Percentiles rank a stretch among this genome's conserved stretches.
Evolutionary conservation across 805 yeast species (phyloP).

Genomic region (Groenewaldozyma tartarivorans): DNA sequence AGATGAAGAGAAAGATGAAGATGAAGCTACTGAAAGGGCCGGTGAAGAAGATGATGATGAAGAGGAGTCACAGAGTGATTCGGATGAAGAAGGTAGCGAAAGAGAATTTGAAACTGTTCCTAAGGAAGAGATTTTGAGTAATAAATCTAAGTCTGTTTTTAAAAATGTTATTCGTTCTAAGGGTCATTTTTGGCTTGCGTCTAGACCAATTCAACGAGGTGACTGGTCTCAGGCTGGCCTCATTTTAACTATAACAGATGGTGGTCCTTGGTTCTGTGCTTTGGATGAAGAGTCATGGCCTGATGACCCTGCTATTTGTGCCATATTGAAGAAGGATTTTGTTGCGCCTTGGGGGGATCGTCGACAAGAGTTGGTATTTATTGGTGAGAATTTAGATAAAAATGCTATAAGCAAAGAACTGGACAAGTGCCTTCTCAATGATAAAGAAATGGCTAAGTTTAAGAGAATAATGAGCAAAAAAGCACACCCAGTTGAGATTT

Average conservation of each 20-base stretch:
- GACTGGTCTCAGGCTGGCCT: slow-evolving; percentile 39
- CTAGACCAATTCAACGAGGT: slow-evolving; percentile 33
- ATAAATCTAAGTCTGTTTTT: slow-evolving; percentile 31
- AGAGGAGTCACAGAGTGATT: slow-evolving; percentile 3
- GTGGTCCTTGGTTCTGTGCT: slow-evolving; percentile 36
- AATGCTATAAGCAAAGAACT: slow-evolving; percentile 24
- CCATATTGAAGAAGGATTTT: slow-evolving; percentile 30
- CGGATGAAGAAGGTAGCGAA: slow-evolving; percentile 1
- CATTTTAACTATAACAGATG: slow-evolving; percentile 34
- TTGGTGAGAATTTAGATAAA: slow-evolving; percentile 32
- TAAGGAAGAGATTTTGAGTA: slow-evolving; percentile 19
- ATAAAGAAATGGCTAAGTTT: slow-evolving; percentile 29
- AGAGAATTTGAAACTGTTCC: slow-evolving; percentile 4
- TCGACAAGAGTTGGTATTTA: slow-evolving; percentile 37
- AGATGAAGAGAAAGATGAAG: slow-evolving; percentile 15
- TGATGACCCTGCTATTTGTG: slow-evolving; percentile 24
- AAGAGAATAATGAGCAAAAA: slow-evolving; percentile 21
- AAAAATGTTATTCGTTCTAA: slow-evolving; percentile 33
- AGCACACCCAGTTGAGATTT: slow-evolving; percentile 27
- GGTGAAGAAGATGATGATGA: slow-evolving; percentile 8
- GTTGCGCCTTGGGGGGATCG: slow-evolving; percentile 35
- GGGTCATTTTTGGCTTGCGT: slow-evolving; percentile 39
- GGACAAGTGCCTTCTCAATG: slow-evolving; percentile 33
- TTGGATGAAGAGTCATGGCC: slow-evolving; percentile 29
- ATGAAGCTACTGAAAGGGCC: slow-evolving; percentile 8